Base-by-base conservation (phyloP, 1,284 basidiomycete genomes). In the Ganoderma leucocontextum region DNA sequence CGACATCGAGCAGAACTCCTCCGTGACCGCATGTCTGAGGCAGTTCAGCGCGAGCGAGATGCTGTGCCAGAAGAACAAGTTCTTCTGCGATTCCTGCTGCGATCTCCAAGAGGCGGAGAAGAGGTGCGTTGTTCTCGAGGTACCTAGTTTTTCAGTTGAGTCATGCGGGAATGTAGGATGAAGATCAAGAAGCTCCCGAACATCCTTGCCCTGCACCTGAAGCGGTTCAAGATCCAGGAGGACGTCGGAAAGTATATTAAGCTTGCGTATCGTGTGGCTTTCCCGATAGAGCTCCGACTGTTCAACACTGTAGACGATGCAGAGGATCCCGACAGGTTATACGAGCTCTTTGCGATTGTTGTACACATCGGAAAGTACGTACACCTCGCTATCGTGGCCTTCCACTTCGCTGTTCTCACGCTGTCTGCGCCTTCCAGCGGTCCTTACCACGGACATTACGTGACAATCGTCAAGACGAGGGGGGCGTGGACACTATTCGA, bases 21-120 rank as follows among this genome's bases (percentile, higher is more conserved):
- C 95, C 71, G 91, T 99, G 63, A 97, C 97, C 0, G 93, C 96
- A 7, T 99, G 97, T 80, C 87, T 99, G 63, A 89, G 96, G 59
- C 95, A 97, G 78, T 99, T 99, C 79, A 97, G 95, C 75, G 96
- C 96, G 49, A 95, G 93, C 78, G 98, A 99, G 82, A 99, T 98
- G 96, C 88, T 99, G 22, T 97, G 95, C 75, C 95, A 97, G 77
- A 93, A 91, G 79, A 99, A 99, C 86, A 99, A 99, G 82, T 99
- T 99, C 81, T 98, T 96, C 81, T 99, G 97, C 79, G 98, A 99
- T 80, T 90, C 92, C 19, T 99, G 97, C 81, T 97, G 96, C 75
- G 95, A 96, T 63, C 82, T 99, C 33, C 97, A 99, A 80, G 98
- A 99, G 81, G 97, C 98, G 0, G 97, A 99, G 84, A 97, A 98